These are phyloP conservation scores for Nephelium lappaceum DNA, from an alignment of 345 rosid genomes.

Conservation along the genomic window DNA sequence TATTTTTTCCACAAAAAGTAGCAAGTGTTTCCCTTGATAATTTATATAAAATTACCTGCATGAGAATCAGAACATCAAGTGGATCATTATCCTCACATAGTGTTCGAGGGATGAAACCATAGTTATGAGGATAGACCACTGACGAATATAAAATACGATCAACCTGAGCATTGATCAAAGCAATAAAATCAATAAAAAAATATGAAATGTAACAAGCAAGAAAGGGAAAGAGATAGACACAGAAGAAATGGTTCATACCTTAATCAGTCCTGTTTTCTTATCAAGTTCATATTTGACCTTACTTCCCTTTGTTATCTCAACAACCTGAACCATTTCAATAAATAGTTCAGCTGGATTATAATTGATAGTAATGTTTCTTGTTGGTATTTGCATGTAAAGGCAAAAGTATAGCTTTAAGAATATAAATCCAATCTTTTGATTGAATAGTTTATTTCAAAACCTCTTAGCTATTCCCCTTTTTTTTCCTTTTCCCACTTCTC, in stretches of 20 bases:
- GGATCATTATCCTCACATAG: constrained; percentile 99
- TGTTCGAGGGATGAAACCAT: constrained; percentile 94
- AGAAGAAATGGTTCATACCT: constrained; percentile 45
- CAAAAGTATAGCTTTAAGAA: background rate
- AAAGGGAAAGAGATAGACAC: constrained; percentile 6
- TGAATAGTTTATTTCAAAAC: background rate
- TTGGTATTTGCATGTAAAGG: background rate
- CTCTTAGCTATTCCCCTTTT: background rate
- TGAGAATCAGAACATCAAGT: constrained; percentile 83
- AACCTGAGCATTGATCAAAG: constrained; percentile 48
- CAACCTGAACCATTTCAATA: constrained; percentile 52
- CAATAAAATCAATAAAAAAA: constrained; percentile 23
- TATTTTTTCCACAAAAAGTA: too few relatives aligned
- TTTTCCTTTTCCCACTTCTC: background rate
- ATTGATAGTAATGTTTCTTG: background rate
- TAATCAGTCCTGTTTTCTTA: constrained; percentile 92
- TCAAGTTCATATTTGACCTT: constrained; percentile 98
- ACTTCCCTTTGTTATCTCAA: constrained; percentile 95
- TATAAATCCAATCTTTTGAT: background rate
- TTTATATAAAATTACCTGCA: constrained; percentile 63
- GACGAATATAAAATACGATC: constrained; percentile 89
- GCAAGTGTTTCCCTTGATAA: background rate
- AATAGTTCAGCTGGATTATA: constrained; percentile 3
- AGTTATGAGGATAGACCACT: constrained; percentile 98
- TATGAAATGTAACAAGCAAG: background rate